Evolutionary conservation across 768 basidiomycete species (phyloP).

Genomic region (Dioszegia crocea): DNA sequence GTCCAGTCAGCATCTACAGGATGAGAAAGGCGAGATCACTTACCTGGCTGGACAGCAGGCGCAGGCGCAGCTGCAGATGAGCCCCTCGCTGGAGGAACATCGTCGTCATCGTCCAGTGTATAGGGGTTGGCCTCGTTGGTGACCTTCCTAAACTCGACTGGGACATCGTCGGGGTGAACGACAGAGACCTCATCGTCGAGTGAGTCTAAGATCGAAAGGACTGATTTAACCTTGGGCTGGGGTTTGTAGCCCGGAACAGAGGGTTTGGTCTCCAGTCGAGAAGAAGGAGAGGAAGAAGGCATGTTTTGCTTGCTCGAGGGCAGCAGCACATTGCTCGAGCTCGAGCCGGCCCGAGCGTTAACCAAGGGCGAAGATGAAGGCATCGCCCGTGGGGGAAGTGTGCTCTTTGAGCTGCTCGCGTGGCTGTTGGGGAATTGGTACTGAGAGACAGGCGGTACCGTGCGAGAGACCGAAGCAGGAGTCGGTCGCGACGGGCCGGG

Average conservation of each 20-base stretch:
- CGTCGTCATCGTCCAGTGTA: constrained; percentile 20
- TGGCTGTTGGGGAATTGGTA: not conserved
- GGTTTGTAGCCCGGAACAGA: not conserved
- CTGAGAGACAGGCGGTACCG: not conserved
- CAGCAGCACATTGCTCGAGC: not conserved
- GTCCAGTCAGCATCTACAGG: not conserved
- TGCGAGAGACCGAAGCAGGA: not conserved
- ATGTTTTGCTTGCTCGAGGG: not conserved
- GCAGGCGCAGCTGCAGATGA: not conserved
- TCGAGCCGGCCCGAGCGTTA: not conserved
- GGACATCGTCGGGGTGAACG: constrained; percentile 16
- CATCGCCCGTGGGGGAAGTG: not conserved
- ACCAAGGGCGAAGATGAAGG: not conserved
- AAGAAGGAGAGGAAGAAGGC: not conserved
- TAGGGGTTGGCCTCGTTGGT: constrained; percentile 23
- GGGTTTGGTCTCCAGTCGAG: not conserved
- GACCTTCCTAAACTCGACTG: constrained; percentile 16
- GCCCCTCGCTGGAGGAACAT: not conserved
- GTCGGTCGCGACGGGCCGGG: no score
- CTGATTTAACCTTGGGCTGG: not conserved
- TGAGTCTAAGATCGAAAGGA: not conserved
- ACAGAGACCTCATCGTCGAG: constrained; percentile 19
- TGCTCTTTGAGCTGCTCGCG: not conserved
- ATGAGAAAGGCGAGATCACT: not conserved
- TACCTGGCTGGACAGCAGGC: not conserved